Evolutionary conservation across 225 moss, liverwort and hornwort species (phyloP), one percentile per base, ranked within the genome.

Genomic region (Thuidium tamariscinum): DNA sequence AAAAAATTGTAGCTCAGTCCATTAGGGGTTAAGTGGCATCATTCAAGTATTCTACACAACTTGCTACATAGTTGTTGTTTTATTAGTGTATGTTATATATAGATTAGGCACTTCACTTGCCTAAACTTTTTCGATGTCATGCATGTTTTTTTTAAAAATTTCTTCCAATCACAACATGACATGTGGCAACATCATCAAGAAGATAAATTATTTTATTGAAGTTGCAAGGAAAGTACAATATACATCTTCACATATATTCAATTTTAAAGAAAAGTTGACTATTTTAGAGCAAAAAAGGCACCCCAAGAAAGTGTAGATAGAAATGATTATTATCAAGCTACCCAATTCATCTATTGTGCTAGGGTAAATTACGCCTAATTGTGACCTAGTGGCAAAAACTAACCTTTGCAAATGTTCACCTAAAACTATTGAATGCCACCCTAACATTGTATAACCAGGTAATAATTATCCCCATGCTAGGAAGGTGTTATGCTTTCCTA

Each of bases 401-500:
- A 34, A 14, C 8, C 5, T 13, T 13, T 41, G 8, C 41, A 25
- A 39, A 41, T 69, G 5, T 41, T 41, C 25, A 8, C 8, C 25
- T 25, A 23, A 39, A 2, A 67, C 13, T 39, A 13, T 37, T 23
- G 23, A 39, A 7, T 0, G 1, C 7, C 2, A 13, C 0, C 5
- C 20, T 65, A 13, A 12, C 20, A 36, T 36, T 66, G 7, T 12
- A 12, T 66, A 21, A 36, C 21, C 7, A 0, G 12, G n/a, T n/a
- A n/a, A n/a, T n/a, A n/a, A n/a, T 67, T 11, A 1, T 22, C 7
- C 1, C 22, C 7, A 37, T 67, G n/a, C 0, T 13, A 0, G 2
- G 0, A 66, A 37, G 6, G 7, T 21, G 12, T 21, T 67, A 22
- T 4, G 1, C 22, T 67, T 13, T 22, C 3, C 3, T 4, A 22